Conservation (phyloP, 78 protist species). For the Chrysochromulina tobinii region DNA sequence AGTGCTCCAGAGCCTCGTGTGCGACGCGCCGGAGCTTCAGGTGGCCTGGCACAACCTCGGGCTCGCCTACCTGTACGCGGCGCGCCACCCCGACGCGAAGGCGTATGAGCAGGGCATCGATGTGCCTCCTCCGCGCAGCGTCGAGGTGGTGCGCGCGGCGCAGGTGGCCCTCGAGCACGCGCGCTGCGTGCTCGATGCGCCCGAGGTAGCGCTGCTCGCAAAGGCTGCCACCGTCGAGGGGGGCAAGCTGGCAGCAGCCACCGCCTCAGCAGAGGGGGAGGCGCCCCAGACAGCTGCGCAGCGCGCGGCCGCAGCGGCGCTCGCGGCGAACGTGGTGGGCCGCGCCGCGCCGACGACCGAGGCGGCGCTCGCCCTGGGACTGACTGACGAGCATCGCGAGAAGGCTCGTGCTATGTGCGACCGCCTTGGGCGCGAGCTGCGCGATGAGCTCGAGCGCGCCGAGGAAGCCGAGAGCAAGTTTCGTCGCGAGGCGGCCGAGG, state of each 20-base stretch:
- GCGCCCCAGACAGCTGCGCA: too few relatives aligned
- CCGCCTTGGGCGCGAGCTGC: not conserved
- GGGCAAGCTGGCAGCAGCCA: too few relatives aligned
- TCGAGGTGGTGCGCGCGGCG: not conserved
- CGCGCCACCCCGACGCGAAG: not conserved
- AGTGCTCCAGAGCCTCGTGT: constrained; percentile 53
- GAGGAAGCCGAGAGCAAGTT: not conserved
- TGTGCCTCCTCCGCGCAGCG: not conserved
- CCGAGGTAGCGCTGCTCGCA: too few relatives aligned
- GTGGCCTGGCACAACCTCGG: constrained; percentile 55
- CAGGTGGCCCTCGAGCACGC: not conserved
- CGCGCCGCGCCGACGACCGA: too few relatives aligned
- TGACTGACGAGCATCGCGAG: not conserved
- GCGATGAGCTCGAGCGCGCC: not conserved
- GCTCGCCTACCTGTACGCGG: constrained; percentile 19
- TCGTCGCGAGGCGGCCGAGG: not conserved
- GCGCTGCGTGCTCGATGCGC: not conserved
- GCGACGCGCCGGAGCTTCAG: constrained; percentile 30
- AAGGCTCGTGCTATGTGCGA: not conserved
- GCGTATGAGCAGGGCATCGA: not conserved
- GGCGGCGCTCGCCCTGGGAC: too few relatives aligned
- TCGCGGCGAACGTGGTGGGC: too few relatives aligned
- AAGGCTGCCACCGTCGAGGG: too few relatives aligned
- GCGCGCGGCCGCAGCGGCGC: too few relatives aligned
- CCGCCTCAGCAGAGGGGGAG: too few relatives aligned